A percentile compares a stretch with the other conserved stretches of the same genome.
These are phyloP conservation scores for Boletus rubroflammeus DNA, from an alignment of 768 basidiomycete species.

Conservation along the genomic window DNA sequence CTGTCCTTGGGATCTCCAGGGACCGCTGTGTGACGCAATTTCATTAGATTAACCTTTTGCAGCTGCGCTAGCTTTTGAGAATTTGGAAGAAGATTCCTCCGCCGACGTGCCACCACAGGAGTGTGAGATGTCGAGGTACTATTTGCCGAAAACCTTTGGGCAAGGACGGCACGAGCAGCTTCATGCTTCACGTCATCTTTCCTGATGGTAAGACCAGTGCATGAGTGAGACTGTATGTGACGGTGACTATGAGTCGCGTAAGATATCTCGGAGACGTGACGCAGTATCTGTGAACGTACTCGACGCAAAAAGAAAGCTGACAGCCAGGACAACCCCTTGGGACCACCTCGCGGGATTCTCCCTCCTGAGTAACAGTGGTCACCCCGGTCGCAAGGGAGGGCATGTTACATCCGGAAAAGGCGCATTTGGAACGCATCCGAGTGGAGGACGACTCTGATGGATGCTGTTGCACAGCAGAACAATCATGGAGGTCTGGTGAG, in stretches of 20 bases:
- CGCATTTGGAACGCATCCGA: conserved; percentile 46
- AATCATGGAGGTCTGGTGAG: conserved; percentile 56
- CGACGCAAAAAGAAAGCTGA: conserved; percentile 56
- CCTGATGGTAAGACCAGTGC: conserved; percentile 30
- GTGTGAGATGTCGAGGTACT: conserved; percentile 17
- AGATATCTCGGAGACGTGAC: conserved; percentile 6
- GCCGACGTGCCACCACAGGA: conserved; percentile 26
- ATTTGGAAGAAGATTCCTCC: conserved; percentile 40
- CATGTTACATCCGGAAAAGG: conserved; percentile 48
- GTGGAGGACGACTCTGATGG: conserved; percentile 2
- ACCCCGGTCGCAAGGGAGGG: conserved; percentile 46
- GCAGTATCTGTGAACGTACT: conserved; percentile 38
- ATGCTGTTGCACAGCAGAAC: conserved; percentile 28
- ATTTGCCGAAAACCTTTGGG: conserved; percentile 44
- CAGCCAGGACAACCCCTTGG: conserved; percentile 50
- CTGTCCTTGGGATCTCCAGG: conserved; percentile 61
- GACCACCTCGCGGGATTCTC: not conserved
- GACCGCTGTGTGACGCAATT: conserved; percentile 66
- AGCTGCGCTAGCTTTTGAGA: conserved; percentile 52
- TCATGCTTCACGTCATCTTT: conserved; percentile 36
- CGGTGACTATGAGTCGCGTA: conserved; percentile 51
- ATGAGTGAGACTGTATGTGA: conserved; percentile 58
- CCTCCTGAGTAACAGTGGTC: conserved; percentile 14
- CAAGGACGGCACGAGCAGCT: conserved; percentile 50
- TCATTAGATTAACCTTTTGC: conserved; percentile 64